These are phyloP conservation scores for Amniculicola lignicola DNA, from an alignment of 495 filamentous ascomycete species.

Conservation along the genomic window DNA sequence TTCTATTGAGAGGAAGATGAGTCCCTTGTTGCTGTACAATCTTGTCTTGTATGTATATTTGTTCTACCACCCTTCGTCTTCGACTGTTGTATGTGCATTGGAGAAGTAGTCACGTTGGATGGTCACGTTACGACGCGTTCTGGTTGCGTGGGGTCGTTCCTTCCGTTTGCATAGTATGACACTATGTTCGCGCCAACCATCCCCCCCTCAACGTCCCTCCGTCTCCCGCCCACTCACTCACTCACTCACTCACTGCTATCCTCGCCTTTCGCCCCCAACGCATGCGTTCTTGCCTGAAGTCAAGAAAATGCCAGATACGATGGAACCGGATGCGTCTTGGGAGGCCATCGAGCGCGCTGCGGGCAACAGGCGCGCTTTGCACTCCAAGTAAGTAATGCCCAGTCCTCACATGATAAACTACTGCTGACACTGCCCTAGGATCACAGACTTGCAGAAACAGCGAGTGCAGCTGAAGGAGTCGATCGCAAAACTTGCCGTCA, in stretches of 20 bases:
- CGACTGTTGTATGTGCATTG: not conserved
- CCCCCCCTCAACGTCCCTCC: too few species aligned
- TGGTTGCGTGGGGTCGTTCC: not conserved
- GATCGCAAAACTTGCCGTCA: not conserved
- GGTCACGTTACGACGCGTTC: not conserved
- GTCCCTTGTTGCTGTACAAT: not conserved
- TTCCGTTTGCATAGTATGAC: too few species aligned
- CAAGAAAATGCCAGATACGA: not conserved
- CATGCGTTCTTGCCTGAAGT: not conserved
- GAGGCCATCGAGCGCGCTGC: not conserved
- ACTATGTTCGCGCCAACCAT: too few species aligned
- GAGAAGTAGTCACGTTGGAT: not conserved
- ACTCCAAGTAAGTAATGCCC: not conserved
- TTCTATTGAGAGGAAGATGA: constrained; percentile 22
- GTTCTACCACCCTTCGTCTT: too few species aligned
- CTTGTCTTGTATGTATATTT: not conserved
- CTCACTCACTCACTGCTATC: not conserved
- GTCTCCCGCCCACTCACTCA: not conserved
- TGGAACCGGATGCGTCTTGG: not conserved
- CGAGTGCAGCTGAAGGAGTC: not conserved
- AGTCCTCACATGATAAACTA: not conserved
- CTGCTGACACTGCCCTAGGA: not conserved
- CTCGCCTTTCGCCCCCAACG: not conserved
- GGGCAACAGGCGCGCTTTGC: not conserved
- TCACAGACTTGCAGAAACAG: not conserved